Conservation (phyloP, 306 rosid genomes). For the Quercus cerris region DNA sequence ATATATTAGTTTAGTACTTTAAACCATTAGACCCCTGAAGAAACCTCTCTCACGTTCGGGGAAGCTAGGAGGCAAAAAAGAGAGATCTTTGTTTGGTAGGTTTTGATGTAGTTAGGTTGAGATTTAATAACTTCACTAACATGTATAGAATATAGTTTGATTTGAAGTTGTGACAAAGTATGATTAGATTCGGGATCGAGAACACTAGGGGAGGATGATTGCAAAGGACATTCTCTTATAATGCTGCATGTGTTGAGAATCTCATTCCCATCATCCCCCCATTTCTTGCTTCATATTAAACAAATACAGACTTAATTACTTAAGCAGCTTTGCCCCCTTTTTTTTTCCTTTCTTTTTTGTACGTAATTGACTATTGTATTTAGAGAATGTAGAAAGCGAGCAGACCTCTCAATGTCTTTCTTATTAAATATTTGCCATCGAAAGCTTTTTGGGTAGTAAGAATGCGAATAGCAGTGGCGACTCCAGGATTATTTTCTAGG, state of each 20-base stretch:
- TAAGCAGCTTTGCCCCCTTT: constrained; percentile 2
- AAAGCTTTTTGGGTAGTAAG: background rate
- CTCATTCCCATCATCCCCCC: constrained; percentile 56
- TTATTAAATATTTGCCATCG: constrained; percentile 27
- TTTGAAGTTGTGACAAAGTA: constrained; percentile 21
- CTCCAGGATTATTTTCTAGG: no score
- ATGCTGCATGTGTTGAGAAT: constrained; percentile 82
- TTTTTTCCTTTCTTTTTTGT: background rate
- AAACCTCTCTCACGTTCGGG: background rate
- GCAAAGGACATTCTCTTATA: constrained; percentile 60
- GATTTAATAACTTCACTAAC: constrained; percentile 9
- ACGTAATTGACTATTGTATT: background rate
- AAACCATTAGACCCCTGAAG: background rate
- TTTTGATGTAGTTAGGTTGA: constrained; percentile 1
- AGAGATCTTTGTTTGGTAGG: constrained; percentile 27
- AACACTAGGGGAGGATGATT: constrained; percentile 82
- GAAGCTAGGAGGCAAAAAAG: background rate
- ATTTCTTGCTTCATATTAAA: constrained; percentile 7
- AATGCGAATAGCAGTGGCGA: background rate
- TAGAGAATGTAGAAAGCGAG: constrained; percentile 6
- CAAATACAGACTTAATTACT: background rate
- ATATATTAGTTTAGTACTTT: no score
- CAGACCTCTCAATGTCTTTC: background rate
- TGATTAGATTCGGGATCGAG: constrained; percentile 63
- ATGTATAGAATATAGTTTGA: background rate